These are phyloP conservation scores for Tylopilus plumbeoviolaceoides DNA, from an alignment of 768 basidiomycete genomes.

Conservation along the genomic window DNA sequence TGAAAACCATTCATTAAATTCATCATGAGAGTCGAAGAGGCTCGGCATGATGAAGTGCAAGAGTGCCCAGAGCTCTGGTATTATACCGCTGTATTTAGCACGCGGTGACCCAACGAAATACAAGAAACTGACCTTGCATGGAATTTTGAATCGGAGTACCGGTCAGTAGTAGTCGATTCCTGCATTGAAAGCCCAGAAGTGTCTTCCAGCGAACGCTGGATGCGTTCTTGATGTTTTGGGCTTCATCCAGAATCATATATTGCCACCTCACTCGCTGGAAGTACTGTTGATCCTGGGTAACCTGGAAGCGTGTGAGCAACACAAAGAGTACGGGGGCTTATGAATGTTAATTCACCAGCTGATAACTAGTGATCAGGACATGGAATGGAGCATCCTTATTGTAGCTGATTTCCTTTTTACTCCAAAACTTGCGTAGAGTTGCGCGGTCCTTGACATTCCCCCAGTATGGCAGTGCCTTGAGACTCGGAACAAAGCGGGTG, in stretches of 20 bases:
- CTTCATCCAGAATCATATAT: slow-evolving; percentile 99
- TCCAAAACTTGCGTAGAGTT: slow-evolving; percentile 96
- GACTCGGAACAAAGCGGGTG: slow-evolving; percentile 87
- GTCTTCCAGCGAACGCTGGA: slow-evolving; percentile 97
- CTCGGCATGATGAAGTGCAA: slow-evolving; percentile 99
- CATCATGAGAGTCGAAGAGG: slow-evolving; percentile 97
- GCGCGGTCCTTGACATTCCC: slow-evolving; percentile 95
- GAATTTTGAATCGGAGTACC: slow-evolving; percentile 99
- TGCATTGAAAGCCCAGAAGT: slow-evolving; percentile 89
- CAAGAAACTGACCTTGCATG: slow-evolving; percentile 78
- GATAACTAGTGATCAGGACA: slow-evolving; percentile 94
- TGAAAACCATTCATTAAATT: slow-evolving; percentile 99
- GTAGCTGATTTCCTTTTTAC: slow-evolving; percentile 94
- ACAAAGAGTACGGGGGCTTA: not conserved
- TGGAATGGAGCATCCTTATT: slow-evolving; percentile 95
- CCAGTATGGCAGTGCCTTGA: slow-evolving; percentile 98
- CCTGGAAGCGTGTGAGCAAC: slow-evolving; percentile 39
- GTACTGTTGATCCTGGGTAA: slow-evolving; percentile 96
- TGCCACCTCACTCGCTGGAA: slow-evolving; percentile 99
- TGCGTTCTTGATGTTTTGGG: slow-evolving; percentile 99
- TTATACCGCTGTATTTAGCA: slow-evolving; percentile 1
- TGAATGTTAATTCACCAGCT: slow-evolving; percentile 55
- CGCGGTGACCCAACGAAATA: not conserved
- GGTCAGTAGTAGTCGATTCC: slow-evolving; percentile 91
- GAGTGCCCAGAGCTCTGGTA: slow-evolving; percentile 91